Conservation (phyloP, 2,329 filamentous ascomycete genomes). For the Paecilomyces sp. region DNA sequence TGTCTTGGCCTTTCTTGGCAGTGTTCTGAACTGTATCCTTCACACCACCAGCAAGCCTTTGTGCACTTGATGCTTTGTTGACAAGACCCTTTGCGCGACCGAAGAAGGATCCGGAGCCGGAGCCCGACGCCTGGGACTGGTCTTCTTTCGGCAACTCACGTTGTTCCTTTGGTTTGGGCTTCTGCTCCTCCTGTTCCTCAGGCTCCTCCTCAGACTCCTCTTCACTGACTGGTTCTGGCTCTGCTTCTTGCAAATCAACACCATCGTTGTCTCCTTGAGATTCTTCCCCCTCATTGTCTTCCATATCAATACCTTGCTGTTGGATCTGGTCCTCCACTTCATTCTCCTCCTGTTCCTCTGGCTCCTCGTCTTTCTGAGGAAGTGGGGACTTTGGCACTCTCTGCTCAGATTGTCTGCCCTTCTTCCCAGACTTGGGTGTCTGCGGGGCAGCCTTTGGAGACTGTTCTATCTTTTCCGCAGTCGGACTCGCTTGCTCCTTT, state of each 20-base stretch:
- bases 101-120: constrained; percentile 12
- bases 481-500: neutral
- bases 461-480: neutral
- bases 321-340: neutral
- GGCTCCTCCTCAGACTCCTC: neutral
- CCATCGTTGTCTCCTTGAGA: neutral
- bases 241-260: constrained; percentile 1
- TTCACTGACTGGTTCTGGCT: constrained; percentile 3
- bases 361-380: constrained; percentile 4
- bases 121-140: constrained; percentile 19
- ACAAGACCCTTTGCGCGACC: constrained; percentile 9
- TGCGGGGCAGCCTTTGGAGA: constrained; percentile 1
- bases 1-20: constrained; percentile 2
- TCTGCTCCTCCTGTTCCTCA: neutral
- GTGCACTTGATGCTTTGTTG: constrained; percentile 11
- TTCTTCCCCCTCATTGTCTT: neutral
- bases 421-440: neutral
- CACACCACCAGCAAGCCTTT: constrained; percentile 7
- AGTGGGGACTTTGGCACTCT: neutral
- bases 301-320: neutral
- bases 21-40: constrained; percentile 9
- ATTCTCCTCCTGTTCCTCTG: constrained; percentile 3
- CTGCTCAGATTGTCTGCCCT: neutral
- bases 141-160: constrained; percentile 1
- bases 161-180: constrained; percentile 3